Evolutionary conservation across 2,329 filamentous ascomycete species (phyloP), one percentile per base, ranked within the genome.

Genomic region (Epichloe sibirici): DNA sequence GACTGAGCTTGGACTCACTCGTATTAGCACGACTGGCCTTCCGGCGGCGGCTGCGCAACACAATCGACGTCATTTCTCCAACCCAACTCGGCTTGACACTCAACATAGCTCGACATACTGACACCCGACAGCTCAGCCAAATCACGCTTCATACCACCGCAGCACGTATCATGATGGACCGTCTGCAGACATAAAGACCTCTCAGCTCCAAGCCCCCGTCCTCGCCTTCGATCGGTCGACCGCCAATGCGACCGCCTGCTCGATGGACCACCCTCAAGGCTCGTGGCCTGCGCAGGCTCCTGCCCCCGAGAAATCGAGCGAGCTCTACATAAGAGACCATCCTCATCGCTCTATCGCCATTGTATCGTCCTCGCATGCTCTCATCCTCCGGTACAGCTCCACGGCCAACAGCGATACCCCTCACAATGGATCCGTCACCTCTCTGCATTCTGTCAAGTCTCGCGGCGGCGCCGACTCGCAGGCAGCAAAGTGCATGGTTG

Each of bases 341-440:
- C 89, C 89, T 59, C 82, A 89, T 66, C 87, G 91, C 58, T 86
- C 89, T 58, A 89, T 97, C 66, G 89, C 89, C 58, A 83, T 97
- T 58, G 85, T 85, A 39, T 90, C 90, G 34, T 73, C 83, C 42
- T 79, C 83, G 21, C 85, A 95, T 68, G 86, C 85, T 63, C 77
- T 97, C 60, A 85, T 95, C 58, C 88, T 97, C 65, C 85, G 88
- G 56, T 83, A 93, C 71, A 89, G 79, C 65, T 73, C 81, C 47
- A 78, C 80, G 17, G 76, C 79, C n/a, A 78, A 71, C 52, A 28
- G 51, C 65, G 84, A 84, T 56, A 65, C 72, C 35, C 74, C 75
- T 57, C 69, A 73, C 51, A 82, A 82, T 71, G 78, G 78, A 56
- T 82, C 77, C 46, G 74, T 79, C 55, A 69, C 74, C 51, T 80